Evolutionary conservation across 2,329 filamentous ascomycete genomes (phyloP).

Genomic region (Cladorrhinum sp.): DNA sequence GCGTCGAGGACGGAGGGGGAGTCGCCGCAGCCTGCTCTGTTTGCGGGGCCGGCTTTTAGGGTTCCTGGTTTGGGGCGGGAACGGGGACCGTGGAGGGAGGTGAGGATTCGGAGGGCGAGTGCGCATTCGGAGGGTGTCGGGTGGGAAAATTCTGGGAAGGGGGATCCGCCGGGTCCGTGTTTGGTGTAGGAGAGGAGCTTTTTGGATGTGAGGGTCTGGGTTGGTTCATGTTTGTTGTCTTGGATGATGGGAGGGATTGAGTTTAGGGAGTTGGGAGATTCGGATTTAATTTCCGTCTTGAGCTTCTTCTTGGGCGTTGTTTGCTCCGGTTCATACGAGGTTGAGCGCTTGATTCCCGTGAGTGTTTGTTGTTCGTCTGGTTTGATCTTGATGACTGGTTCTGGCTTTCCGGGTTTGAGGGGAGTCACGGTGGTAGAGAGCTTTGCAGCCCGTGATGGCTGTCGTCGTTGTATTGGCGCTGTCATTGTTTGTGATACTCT

Average conservation of each 20-base stretch:
- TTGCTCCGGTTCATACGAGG: not conserved
- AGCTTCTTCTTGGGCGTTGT: not conserved
- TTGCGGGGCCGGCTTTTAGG: conserved; percentile 59
- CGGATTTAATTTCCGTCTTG: not conserved
- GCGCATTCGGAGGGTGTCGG: conserved; percentile 67
- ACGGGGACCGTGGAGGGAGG: conserved; percentile 62
- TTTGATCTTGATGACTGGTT: not conserved
- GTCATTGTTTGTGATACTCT: not conserved
- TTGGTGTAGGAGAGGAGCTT: conserved; percentile 44
- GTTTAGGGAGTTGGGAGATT: not conserved
- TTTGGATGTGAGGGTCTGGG: conserved; percentile 16
- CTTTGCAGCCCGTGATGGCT: not conserved
- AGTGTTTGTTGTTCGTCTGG: not conserved
- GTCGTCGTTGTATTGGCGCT: not conserved
- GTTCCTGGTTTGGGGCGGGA: conserved; percentile 50
- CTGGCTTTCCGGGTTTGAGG: not conserved
- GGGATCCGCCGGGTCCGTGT: conserved; percentile 43
- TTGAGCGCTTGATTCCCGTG: not conserved
- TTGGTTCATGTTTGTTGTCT: not conserved
- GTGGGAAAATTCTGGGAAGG: conserved; percentile 64
- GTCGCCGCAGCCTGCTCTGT: conserved; percentile 60
- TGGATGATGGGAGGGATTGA: not conserved
- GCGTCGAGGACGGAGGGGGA: conserved; percentile 51
- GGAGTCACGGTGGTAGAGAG: not conserved
- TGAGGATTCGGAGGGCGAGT: conserved; percentile 63